These are phyloP conservation scores for Saraca asoca DNA, from an alignment of 331 rosid species.

Conservation along the genomic window DNA sequence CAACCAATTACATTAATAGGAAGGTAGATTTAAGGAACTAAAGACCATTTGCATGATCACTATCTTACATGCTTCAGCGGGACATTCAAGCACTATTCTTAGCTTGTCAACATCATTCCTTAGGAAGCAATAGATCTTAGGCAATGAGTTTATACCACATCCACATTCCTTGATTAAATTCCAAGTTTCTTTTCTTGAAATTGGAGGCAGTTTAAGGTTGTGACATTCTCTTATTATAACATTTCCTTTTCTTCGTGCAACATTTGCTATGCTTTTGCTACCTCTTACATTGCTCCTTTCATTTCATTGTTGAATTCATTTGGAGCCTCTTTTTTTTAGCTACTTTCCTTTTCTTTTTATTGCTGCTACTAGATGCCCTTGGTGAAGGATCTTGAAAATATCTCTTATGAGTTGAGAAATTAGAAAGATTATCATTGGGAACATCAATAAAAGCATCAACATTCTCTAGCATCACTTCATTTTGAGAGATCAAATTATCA, in stretches of 20 bases:
- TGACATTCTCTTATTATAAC: too few species aligned
- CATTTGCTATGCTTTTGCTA: too few species aligned
- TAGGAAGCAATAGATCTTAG: too few species aligned
- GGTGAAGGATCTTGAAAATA: too few species aligned
- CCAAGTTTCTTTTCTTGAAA: not conserved
- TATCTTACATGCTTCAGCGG: too few species aligned
- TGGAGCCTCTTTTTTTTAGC: not conserved
- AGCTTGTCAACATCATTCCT: not conserved
- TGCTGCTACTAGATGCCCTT: not conserved
- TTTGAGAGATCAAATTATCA: not conserved
- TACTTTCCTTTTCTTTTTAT: too few species aligned
- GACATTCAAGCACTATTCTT: not conserved
- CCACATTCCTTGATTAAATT: not conserved
- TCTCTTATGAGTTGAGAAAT: too few species aligned
- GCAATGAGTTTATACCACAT: not conserved
- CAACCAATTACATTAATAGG: too few species aligned
- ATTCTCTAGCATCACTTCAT: not conserved
- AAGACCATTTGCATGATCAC: too few species aligned
- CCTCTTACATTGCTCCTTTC: not conserved
- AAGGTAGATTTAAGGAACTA: too few species aligned
- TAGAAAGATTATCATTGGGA: not conserved
- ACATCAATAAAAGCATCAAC: not conserved
- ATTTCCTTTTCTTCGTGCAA: not conserved
- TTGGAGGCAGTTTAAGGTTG: not conserved
- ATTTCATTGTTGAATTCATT: not conserved